Percentiles rank a stretch among this genome's conserved stretches.
phyloP scores from a whole-genome alignment of 2,329 filamentous ascomycete species.

The Lecanicillium sp. region DNA sequence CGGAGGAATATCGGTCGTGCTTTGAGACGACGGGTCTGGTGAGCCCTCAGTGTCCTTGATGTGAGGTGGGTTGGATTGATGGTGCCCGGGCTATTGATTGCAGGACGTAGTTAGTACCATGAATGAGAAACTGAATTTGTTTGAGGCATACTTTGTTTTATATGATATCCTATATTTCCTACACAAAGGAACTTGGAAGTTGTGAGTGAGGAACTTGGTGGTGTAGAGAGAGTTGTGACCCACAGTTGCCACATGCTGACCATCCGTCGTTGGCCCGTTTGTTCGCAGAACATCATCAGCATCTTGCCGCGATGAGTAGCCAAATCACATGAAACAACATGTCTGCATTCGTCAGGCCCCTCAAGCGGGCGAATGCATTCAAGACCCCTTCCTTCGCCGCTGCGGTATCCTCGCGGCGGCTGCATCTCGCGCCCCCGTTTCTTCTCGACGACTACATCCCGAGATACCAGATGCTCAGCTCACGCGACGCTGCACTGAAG shows the following conservation, averaged over 20 bases:
- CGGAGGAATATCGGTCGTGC: constrained; percentile 7
- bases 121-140: neutral
- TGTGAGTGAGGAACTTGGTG: neutral
- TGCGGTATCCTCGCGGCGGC: constrained; percentile 6
- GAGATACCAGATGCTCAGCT: constrained; percentile 60
- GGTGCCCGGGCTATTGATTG: too few relatives aligned
- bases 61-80: too few relatives aligned
- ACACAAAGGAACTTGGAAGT: neutral
- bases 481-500: constrained; percentile 63
- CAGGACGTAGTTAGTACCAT: neutral
- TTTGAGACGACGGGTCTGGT: neutral
- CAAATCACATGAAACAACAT: too few relatives aligned
- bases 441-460: constrained; percentile 68
- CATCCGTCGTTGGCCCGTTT: neutral
- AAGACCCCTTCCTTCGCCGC: too few relatives aligned
- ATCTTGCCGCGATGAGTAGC: too few relatives aligned
- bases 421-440: constrained; percentile 55
- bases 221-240: neutral
- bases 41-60: too few relatives aligned
- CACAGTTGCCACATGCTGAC: neutral
- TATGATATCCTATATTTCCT: neutral
- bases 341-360: too few relatives aligned
- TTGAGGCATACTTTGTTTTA: neutral
- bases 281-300: neutral
- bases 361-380: too few relatives aligned